Evolutionary conservation across 148 eudicot genomes (phyloP), one percentile per base, ranked within the genome.

Genomic region (Cornus kousa): DNA sequence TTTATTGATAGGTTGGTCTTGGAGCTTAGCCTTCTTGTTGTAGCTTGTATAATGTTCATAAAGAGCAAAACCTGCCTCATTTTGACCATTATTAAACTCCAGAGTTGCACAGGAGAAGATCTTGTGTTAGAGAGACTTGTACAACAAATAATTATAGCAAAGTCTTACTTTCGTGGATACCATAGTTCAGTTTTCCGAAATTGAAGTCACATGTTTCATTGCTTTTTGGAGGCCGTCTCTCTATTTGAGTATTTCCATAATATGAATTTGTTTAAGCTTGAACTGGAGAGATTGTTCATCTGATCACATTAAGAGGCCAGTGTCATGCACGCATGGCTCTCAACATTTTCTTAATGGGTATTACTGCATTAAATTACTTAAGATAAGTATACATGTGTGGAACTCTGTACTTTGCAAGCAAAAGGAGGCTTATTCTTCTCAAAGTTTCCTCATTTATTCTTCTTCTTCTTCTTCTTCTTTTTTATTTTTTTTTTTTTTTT

Each of bases 1-100:
- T 57, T 48, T 23, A 11, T 31, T 78, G 55, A 78, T 50, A 14
- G 60, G 65, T 50, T 75, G 73, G 55, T 74, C 4, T 74, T n/a
- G 31, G 16, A 33, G 43, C 24, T 43, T 28, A 19, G 68, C 69
- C 6, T 68, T 48, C 48, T 33, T 17, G 24, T n/a, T 59, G n/a
- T 77, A 39, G 50, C 43, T 32, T 62, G 48, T 74, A n/a, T 17
- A 14, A 32, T 24, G 14, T 48, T 74, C 37, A 1, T 28, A 57
- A 17, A 17, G 17, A 77, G 59, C 16, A 53, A 77, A 22, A 37
- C 64, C 3, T 23, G 5, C 17, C 9, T n/a, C 62, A 65, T 43
- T 55, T 39, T 9, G 46, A 72, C 68, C 75, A 19, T 59, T 23
- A 16, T 32, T 50, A 48, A 57, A 46, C 24, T 60, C 33, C 66